Percentiles rank a stretch among this genome's conserved stretches.
Conservation (phyloP, 768 basidiomycete genomes). For the Mycena polygramma region DNA sequence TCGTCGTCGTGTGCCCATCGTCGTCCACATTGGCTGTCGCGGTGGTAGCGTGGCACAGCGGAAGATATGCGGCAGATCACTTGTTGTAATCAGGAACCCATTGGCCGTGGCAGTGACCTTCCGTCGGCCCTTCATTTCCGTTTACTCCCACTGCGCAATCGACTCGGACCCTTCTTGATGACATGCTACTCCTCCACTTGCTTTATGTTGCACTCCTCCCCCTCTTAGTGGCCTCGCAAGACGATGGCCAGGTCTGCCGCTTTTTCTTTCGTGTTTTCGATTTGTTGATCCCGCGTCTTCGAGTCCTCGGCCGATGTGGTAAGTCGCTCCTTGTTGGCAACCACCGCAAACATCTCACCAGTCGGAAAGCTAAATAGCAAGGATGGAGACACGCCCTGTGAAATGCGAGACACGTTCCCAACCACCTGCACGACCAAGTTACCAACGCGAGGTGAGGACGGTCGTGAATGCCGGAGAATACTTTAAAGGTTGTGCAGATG, state of each 20-base stretch:
- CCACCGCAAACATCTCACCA: not conserved
- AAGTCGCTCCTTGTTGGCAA: not conserved
- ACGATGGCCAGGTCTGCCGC: slow-evolving; percentile 12
- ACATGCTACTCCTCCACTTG: slow-evolving; percentile 24
- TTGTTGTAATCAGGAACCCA: not conserved
- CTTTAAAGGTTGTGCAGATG: slow-evolving; percentile 5
- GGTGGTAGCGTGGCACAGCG: not conserved
- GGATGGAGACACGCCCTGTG: slow-evolving; percentile 29
- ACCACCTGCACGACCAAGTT: not conserved
- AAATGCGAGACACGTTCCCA: slow-evolving; percentile 15
- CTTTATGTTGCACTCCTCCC: slow-evolving; percentile 25
- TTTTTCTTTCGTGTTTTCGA: not conserved
- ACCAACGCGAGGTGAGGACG: slow-evolving; percentile 30
- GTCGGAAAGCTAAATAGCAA: slow-evolving; percentile 24
- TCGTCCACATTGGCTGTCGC: not conserved
- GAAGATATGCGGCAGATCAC: not conserved
- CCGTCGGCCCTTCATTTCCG: not conserved
- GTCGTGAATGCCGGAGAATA: not conserved
- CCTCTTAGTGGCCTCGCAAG: slow-evolving; percentile 24
- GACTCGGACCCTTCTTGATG: slow-evolving; percentile 26
- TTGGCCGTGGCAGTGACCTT: slow-evolving; percentile 3
- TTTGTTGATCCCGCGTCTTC: not conserved
- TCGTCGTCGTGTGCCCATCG: too few species aligned
- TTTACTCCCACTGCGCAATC: not conserved
- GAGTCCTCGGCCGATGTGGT: slow-evolving; percentile 13